Evolutionary conservation across 805 yeast genomes (phyloP), one percentile per base, ranked within the genome.

Genomic region (Candida montana): DNA sequence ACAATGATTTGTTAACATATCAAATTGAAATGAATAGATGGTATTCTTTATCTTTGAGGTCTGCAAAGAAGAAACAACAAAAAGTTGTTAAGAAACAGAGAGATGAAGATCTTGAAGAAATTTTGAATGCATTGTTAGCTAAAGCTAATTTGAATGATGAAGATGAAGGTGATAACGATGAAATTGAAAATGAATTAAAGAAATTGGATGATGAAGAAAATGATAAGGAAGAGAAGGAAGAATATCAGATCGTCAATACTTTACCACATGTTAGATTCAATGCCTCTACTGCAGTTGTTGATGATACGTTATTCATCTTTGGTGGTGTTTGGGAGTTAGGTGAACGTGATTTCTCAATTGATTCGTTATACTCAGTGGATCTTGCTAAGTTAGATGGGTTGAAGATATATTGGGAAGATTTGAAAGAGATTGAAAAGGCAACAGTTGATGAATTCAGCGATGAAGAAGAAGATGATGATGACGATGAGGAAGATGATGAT

Each of bases 261-360:
- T 62, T 87, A 41, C 98, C 98, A 2, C 97, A 91, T 56, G 77
- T 90, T 2, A 71, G 98, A 53, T 91, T 89, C 67, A 91, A 91
- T 58, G 80, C 96, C 3, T 66, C 90, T 3, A 77, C 88, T 4
- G 81, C 95, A 43, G 95, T 91, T 1, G 78, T 83, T 30, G 95
- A 84, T 52, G 98, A 91, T 57, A 74, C 72, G 0, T 68, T 89
- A 44, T 91, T 79, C 62, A 83, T 93, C 9, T 89, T 75, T 57
- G 96, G 97, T 19, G 99, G 98, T 52, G 76, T 81, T 33, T 91
- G 82, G 80, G 98, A 93, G 59, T 65, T 74, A 24, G 95, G 90
- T 4, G 98, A 93, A 39, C 81, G 75, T 46, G 99, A 91, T 59
- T 85, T 74, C 59, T 75, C 77, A 32, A 72, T 93, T 52, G 96